phyloP scores from a whole-genome alignment of 306 rosid species.

The Bauhinia variegata region DNA sequence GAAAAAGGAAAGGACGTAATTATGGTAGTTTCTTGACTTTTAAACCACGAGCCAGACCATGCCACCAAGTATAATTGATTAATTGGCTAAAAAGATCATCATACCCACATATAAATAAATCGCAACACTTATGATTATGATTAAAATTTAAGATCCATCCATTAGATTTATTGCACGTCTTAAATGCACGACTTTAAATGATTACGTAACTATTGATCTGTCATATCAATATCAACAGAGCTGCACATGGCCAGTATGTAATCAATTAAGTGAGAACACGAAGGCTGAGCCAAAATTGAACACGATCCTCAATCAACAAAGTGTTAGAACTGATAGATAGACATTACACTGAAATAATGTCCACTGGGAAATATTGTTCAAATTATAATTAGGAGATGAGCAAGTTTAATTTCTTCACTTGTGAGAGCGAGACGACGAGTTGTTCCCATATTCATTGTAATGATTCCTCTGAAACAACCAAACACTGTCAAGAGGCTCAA shows the following conservation, averaged over 20 bases:
- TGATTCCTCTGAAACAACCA: too few relatives aligned
- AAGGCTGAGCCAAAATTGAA: conserved; percentile 27
- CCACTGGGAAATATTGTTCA: too few relatives aligned
- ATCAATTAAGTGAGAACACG: background rate
- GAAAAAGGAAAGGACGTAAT: conserved; percentile 8
- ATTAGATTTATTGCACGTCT: conserved; percentile 28
- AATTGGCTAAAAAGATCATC: too few relatives aligned
- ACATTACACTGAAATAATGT: too few relatives aligned
- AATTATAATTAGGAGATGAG: too few relatives aligned
- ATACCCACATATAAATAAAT: conserved; percentile 8
- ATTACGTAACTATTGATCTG: conserved; percentile 31
- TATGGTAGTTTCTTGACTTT: conserved; percentile 34
- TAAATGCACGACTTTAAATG: conserved; percentile 42
- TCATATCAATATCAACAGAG: conserved; percentile 28
- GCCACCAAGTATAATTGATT: conserved; percentile 23
- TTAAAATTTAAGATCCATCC: conserved; percentile 29
- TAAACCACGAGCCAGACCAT: conserved; percentile 12
- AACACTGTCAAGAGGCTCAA: too few relatives aligned
- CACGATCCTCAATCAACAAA: too few relatives aligned
- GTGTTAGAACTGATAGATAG: too few relatives aligned
- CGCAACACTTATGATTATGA: conserved; percentile 23
- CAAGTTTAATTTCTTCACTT: too few relatives aligned
- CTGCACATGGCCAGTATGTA: background rate
- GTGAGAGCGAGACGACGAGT: too few relatives aligned
- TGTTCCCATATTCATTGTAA: too few relatives aligned